Conservation (phyloP, 192 early-diverging fungal genomes). For the Backusella tarrabulga region DNA sequence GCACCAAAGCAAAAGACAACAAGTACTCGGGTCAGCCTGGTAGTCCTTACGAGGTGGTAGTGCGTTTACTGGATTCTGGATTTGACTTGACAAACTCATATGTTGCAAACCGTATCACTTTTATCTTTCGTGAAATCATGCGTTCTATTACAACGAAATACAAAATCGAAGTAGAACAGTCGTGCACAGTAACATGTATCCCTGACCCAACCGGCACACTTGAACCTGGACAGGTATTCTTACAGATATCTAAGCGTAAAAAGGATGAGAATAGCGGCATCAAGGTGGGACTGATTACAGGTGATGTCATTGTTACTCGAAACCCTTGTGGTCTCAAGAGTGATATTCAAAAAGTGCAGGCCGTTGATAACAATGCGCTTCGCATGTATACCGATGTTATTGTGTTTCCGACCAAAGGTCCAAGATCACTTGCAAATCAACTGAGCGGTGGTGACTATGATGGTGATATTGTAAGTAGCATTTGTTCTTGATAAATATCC, state of each 20-base stretch:
- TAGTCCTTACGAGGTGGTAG: slow-evolving; percentile 8
- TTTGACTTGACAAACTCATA: slow-evolving; percentile 31
- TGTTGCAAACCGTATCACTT: slow-evolving; percentile 27
- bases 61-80: slow-evolving; percentile 34
- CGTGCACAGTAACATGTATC: slow-evolving; percentile 30
- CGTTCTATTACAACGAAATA: slow-evolving; percentile 21
- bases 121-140: slow-evolving; percentile 16
- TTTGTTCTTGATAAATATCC: neutral
- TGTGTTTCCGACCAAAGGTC: slow-evolving; percentile 69
- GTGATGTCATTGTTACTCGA: slow-evolving; percentile 44
- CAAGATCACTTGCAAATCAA: slow-evolving; percentile 66
- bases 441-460: slow-evolving; percentile 81
- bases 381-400: slow-evolving; percentile 64
- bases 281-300: slow-evolving; percentile 22
- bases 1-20: neutral
- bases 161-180: slow-evolving; percentile 24
- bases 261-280: slow-evolving; percentile 24
- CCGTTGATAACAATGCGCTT: slow-evolving; percentile 47
- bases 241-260: slow-evolving; percentile 28
- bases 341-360: slow-evolving; percentile 54
- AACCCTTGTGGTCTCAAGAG: slow-evolving; percentile 66
- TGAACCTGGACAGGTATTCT: slow-evolving; percentile 26
- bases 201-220: slow-evolving; percentile 35
- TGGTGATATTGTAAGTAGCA: slow-evolving; percentile 55
- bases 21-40: slow-evolving; percentile 25